Base-by-base conservation (phyloP, 768 basidiomycete genomes). In the Boletus edulis region DNA sequence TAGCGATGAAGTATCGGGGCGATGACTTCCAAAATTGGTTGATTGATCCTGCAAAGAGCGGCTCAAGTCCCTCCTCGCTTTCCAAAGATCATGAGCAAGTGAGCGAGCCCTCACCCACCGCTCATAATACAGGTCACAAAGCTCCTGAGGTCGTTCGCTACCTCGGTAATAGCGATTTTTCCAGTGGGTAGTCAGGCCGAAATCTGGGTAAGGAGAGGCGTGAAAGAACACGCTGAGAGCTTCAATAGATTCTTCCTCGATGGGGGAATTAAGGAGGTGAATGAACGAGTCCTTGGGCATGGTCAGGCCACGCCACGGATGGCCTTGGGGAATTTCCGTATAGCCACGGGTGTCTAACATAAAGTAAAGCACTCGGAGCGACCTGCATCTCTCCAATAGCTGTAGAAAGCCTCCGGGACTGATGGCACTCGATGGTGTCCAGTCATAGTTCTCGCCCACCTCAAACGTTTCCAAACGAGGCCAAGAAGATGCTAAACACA, bases 401-500 rank as follows among this genome's bases (percentile, higher is more conserved):
- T 43, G 51, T 27, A 55, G 7, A 27, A 64, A 58, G 15, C 63
- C 56, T 1, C 8, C 13, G 1, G 51, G 58, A 3, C 59, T 62
- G 45, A 64, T 51, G 11, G 12, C 54, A 4, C 57, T 54, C 9
- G 35, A 44, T 14, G 35, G 1, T 7, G 35, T 22, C 54, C 62
- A 63, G 24, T 53, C 55, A 37, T 10, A 7, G 3, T 54, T 11
- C 3, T 9, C 1, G 8, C 52, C 50, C 22, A 63, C 32, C 10
- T 34, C 18, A 1, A 63, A 47, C 2, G 0, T 0, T 20, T 57
- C 45, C 32, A 63, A 20, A 13, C 22, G 38, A 5, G 62, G 55
- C 62, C 62, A 63, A 1, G 49, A 56, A 14, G 62, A 62, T 31
- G 55, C 58, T 27, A 63, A 43, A 20, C 27, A 20, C 18, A 63